Evolutionary conservation across 495 filamentous ascomycete genomes (phyloP).

Genomic region (Astrocystis sublimbata): DNA sequence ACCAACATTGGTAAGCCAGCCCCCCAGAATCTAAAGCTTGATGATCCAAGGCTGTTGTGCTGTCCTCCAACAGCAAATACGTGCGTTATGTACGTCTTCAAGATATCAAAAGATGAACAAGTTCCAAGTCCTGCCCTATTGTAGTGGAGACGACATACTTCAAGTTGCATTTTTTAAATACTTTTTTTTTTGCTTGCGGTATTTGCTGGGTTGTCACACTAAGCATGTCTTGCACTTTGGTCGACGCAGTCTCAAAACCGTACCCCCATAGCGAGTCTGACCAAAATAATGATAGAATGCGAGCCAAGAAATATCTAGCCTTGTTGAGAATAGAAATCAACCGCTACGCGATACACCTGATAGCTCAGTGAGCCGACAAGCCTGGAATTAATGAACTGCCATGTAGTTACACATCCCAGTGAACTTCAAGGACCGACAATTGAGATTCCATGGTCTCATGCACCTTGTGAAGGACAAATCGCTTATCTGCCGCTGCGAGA

Average conservation of each 20-base stretch:
- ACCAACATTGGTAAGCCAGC: no score
- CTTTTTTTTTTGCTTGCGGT: no score
- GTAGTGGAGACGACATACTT: no score
- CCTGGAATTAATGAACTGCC: slow-evolving; percentile 11
- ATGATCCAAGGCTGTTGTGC: no score
- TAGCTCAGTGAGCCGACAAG: slow-evolving; percentile 11
- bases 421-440: slow-evolving; percentile 18
- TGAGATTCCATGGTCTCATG: slow-evolving; percentile 16
- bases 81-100: no score
- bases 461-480: slow-evolving; percentile 21
- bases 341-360: slow-evolving; percentile 12
- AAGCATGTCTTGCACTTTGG: slow-evolving; percentile 13
- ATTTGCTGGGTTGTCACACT: no score
- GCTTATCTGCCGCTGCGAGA: slow-evolving; percentile 20
- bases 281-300: slow-evolving; percentile 14
- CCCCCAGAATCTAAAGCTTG: no score
- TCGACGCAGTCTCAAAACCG: slow-evolving; percentile 11
- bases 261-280: slow-evolving; percentile 13
- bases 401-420: slow-evolving; percentile 19
- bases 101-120: no score
- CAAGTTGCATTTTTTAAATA: no score
- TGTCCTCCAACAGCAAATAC: no score
- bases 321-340: slow-evolving; percentile 16
- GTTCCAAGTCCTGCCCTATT: no score
- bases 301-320: slow-evolving; percentile 9